A percentile compares a stretch with the other conserved stretches of the same genome.
phyloP scores from a whole-genome alignment of 805 yeast genomes.

The Yarrowia sp. region DNA sequence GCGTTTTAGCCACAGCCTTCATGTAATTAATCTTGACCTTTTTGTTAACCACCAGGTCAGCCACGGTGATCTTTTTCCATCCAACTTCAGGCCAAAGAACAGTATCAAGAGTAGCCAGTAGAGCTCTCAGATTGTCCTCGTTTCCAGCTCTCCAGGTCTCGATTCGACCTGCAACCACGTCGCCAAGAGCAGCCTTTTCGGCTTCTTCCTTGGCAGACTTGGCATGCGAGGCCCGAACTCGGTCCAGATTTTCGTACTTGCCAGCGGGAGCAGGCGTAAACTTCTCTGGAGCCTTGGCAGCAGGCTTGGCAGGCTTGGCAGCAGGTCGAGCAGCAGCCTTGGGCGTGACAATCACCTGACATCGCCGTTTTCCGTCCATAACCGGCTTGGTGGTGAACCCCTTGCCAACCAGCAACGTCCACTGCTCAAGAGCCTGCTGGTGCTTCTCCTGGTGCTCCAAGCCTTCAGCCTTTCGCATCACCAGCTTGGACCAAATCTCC shows the following conservation, averaged over 20 bases:
- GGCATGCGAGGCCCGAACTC: constrained; percentile 49
- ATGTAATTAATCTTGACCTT: constrained; percentile 81
- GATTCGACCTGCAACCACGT: constrained; percentile 55
- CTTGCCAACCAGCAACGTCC: constrained; percentile 60
- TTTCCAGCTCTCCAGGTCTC: constrained; percentile 69
- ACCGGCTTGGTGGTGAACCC: constrained; percentile 64
- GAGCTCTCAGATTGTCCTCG: constrained; percentile 74
- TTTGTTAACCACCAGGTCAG: constrained; percentile 83
- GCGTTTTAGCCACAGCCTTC: constrained; percentile 75
- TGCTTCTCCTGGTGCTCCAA: constrained; percentile 75
- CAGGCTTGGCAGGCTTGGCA: constrained; percentile 13
- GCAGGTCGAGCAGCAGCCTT: constrained; percentile 37
- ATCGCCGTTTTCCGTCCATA: constrained; percentile 81
- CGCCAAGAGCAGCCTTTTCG: constrained; percentile 62
- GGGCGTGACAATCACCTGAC: constrained; percentile 53
- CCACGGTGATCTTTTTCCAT: constrained; percentile 65
- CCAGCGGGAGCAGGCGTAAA: constrained; percentile 36
- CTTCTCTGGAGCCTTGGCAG: constrained; percentile 30
- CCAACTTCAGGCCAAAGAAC: constrained; percentile 65
- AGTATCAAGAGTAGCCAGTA: constrained; percentile 64
- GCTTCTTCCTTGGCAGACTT: constrained; percentile 51
- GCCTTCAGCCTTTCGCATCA: constrained; percentile 75
- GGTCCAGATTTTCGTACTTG: constrained; percentile 49
- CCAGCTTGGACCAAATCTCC: constrained; percentile 71
- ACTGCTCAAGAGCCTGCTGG: constrained; percentile 58